Conservation (phyloP, 768 basidiomycete species). For the Clavaria fumosa region DNA sequence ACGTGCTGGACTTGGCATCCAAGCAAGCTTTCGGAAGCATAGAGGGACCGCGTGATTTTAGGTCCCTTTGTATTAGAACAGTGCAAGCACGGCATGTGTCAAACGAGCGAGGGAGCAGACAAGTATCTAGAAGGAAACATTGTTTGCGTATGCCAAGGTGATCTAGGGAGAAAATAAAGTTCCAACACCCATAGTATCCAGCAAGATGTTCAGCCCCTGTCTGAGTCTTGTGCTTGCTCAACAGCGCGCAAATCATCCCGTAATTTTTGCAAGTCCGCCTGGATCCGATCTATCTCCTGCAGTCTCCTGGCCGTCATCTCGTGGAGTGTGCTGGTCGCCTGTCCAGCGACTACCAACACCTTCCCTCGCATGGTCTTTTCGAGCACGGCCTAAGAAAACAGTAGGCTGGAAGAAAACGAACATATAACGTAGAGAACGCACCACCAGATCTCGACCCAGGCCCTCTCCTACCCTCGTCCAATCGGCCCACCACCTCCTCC, state of each 20-base stretch:
- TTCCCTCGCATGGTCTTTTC: constrained; percentile 33
- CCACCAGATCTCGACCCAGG: constrained; percentile 48
- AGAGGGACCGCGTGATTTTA: constrained; percentile 29
- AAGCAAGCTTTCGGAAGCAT: constrained; percentile 64
- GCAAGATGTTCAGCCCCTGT: background rate
- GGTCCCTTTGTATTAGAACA: background rate
- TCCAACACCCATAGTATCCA: background rate
- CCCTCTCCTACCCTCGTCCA: constrained; percentile 47
- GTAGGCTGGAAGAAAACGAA: background rate
- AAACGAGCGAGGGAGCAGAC: background rate
- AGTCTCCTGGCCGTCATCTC: constrained; percentile 26
- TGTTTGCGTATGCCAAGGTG: background rate
- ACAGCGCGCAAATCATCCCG: constrained; percentile 23
- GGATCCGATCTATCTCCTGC: constrained; percentile 28
- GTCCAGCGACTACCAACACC: constrained; percentile 35
- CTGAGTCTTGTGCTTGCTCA: background rate
- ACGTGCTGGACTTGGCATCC: constrained; percentile 53
- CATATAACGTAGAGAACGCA: constrained; percentile 15
- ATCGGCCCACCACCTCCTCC: constrained; percentile 53
- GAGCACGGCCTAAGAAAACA: constrained; percentile 26
- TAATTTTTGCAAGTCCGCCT: constrained; percentile 27
- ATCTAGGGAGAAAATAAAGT: background rate
- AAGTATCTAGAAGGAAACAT: background rate
- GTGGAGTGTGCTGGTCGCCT: constrained; percentile 31
- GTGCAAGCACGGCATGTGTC: background rate